These are phyloP conservation scores for Cynara cardunculus DNA, from an alignment of 129 eudicot genomes.

Conservation along the genomic window DNA sequence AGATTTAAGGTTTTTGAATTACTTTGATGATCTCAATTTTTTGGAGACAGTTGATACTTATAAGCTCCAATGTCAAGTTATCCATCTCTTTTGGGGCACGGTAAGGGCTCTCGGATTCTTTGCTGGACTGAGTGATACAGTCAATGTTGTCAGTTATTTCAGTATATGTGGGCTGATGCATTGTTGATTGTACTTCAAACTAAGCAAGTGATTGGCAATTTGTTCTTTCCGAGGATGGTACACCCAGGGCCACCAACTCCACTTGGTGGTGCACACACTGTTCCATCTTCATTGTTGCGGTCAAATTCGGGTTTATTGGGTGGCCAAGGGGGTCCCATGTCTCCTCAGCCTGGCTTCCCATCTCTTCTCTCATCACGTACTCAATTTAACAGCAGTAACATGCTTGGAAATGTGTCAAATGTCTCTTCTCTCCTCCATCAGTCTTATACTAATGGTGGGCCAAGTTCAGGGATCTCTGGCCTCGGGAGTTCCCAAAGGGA, in stretches of 20 bases:
- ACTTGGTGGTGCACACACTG: constrained; percentile 70
- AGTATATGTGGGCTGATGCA: constrained; percentile 17
- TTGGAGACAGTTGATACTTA: constrained; percentile 7
- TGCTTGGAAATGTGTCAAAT: constrained; percentile 77
- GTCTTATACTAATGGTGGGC: constrained; percentile 67
- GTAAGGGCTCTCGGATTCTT: constrained; percentile 10
- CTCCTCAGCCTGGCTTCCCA: constrained; percentile 70
- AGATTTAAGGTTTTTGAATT: constrained; percentile 19
- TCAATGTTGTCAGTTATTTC: no score
- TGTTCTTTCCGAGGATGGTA: constrained; percentile 51
- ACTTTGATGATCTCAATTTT: neutral
- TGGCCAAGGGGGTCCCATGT: constrained; percentile 78
- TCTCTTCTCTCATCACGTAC: constrained; percentile 66
- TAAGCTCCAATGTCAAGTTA: constrained; percentile 23
- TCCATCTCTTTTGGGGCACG: constrained; percentile 23
- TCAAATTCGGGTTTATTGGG: constrained; percentile 75
- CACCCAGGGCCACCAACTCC: constrained; percentile 89
- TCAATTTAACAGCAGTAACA: constrained; percentile 75
- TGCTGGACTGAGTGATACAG: constrained; percentile 13
- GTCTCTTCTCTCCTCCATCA: constrained; percentile 78
- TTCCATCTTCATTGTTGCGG: constrained; percentile 71
- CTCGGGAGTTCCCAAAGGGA: constrained; percentile 59
- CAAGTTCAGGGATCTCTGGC: constrained; percentile 47
- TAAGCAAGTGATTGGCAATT: neutral
- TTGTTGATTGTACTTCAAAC: constrained; percentile 23